Conservation (phyloP, 805 yeast species). For the Saitoella complicata region DNA sequence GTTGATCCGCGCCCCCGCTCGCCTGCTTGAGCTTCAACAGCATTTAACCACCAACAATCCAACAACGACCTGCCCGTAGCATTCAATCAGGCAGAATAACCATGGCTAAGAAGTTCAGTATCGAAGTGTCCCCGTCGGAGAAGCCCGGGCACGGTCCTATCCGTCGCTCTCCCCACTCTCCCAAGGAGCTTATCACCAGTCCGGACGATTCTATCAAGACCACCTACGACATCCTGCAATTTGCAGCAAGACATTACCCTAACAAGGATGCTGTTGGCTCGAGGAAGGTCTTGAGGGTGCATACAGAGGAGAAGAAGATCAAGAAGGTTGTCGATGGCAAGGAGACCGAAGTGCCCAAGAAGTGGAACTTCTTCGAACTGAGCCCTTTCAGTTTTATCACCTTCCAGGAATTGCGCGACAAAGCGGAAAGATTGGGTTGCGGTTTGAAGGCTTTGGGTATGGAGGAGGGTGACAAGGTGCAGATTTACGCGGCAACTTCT, state of each 20-base stretch:
- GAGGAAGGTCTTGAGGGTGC: constrained; percentile 60
- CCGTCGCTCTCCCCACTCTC: constrained; percentile 20
- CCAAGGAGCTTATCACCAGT: constrained; percentile 29
- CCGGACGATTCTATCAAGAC: constrained; percentile 53
- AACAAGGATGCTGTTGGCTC: constrained; percentile 48
- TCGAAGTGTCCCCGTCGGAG: no score
- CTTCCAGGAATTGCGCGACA: constrained; percentile 37
- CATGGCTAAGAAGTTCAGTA: no score
- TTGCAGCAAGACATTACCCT: constrained; percentile 43
- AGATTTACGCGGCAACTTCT: constrained; percentile 77
- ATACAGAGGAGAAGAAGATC: constrained; percentile 58
- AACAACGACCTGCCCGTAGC: no score
- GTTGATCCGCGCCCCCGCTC: no score
- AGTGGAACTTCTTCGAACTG: constrained; percentile 75
- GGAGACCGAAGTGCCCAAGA: constrained; percentile 54
- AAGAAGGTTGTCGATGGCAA: constrained; percentile 68
- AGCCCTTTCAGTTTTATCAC: constrained; percentile 53
- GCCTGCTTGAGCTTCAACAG: no score
- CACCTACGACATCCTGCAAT: constrained; percentile 50
- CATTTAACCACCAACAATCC: no score
- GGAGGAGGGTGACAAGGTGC: constrained; percentile 46
- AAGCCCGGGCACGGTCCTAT: constrained; percentile 12
- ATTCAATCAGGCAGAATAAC: no score
- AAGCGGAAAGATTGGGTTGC: constrained; percentile 42
- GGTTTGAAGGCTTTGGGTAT: constrained; percentile 68